Conservation (phyloP, 2,329 filamentous ascomycete genomes). For the Penicillium polonicum region DNA sequence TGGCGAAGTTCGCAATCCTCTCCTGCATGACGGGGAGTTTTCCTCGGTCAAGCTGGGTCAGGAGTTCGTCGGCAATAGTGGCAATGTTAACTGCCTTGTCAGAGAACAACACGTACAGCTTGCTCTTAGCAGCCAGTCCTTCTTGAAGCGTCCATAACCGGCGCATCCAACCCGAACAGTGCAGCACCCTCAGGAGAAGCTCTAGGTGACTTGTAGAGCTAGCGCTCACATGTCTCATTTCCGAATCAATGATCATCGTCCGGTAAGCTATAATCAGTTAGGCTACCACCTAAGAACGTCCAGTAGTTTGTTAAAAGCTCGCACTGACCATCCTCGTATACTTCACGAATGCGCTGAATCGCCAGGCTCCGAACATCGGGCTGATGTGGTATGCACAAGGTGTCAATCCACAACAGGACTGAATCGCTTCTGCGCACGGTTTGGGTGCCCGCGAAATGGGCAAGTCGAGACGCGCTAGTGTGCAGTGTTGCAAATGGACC, state of each 20-base stretch:
- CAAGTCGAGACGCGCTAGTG: background rate
- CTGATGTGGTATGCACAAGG: slow-evolving; percentile 14
- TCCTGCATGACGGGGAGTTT: slow-evolving; percentile 1
- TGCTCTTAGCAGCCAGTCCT: slow-evolving; percentile 26
- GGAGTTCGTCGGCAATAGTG: slow-evolving; percentile 13
- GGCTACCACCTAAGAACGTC: background rate
- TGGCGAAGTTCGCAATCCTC: background rate
- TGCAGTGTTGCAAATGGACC: background rate
- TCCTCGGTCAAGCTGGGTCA: slow-evolving; percentile 10
- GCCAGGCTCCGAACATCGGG: slow-evolving; percentile 13
- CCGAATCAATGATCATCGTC: background rate
- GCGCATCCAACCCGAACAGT: slow-evolving; percentile 40
- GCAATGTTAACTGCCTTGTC: slow-evolving; percentile 28
- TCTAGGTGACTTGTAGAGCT: slow-evolving; percentile 17
- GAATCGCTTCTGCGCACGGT: slow-evolving; percentile 4
- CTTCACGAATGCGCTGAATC: slow-evolving; percentile 14
- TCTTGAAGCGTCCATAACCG: slow-evolving; percentile 46
- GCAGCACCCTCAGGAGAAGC: slow-evolving; percentile 31
- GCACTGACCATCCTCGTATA: slow-evolving; percentile 13
- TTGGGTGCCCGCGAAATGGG: background rate
- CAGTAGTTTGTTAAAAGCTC: background rate
- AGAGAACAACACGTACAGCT: slow-evolving; percentile 36
- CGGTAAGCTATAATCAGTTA: background rate
- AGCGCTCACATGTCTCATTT: background rate
- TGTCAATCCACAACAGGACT: slow-evolving; percentile 15